Conservation (phyloP, 202 grass and related monocot genomes). For the Bolboschoenoplectus hybrid region DNA sequence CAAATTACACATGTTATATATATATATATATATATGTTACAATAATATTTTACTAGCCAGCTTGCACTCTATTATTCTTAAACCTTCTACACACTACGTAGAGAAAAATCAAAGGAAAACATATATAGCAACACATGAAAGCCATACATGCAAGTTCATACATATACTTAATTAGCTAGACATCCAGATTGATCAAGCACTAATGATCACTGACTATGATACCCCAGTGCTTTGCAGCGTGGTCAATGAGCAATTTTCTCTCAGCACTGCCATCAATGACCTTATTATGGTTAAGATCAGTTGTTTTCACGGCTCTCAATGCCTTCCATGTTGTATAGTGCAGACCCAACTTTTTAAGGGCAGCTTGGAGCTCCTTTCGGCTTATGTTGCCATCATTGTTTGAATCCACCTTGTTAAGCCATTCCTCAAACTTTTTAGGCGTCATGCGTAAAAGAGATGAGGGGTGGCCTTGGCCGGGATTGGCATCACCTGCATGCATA, state of each 20-base stretch:
- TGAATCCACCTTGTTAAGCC: not conserved
- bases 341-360: conserved; percentile 4
- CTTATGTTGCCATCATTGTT: conserved; percentile 34
- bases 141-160: too few species aligned
- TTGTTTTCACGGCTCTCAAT: not conserved
- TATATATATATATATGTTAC: too few species aligned
- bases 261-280: conserved; percentile 22
- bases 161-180: too few species aligned
- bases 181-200: not conserved
- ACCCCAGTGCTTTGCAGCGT: conserved; percentile 27
- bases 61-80: too few species aligned
- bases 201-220: not conserved
- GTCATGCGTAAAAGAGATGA: not conserved
- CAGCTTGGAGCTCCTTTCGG: conserved; percentile 9
- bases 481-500: too few species aligned
- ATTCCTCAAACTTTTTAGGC: not conserved
- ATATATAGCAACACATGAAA: too few species aligned
- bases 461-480: too few species aligned
- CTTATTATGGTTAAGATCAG: conserved; percentile 15
- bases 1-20: too few species aligned
- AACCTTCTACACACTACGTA: too few species aligned
- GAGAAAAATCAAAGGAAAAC: too few species aligned
- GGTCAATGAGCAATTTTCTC: conserved; percentile 23
- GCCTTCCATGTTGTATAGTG: not conserved
- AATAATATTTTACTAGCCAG: too few species aligned